Conservation (phyloP, 352 stramenopile species). For the Phytophthora pistaciae region DNA sequence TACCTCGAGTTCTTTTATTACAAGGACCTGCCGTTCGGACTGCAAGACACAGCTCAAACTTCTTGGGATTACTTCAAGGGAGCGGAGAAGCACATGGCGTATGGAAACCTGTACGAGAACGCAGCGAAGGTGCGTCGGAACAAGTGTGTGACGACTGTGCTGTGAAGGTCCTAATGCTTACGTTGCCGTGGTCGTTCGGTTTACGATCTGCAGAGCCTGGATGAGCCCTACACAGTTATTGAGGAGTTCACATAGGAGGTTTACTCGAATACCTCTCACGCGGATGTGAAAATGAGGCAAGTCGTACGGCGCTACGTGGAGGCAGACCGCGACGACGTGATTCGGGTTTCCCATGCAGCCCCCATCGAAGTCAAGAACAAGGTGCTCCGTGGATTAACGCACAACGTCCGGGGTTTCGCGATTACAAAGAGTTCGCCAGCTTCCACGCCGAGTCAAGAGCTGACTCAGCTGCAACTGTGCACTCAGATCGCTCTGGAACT, state of each 20-base stretch:
- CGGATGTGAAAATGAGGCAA: slow-evolving; percentile 33
- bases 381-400: slow-evolving; percentile 28
- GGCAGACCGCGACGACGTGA: slow-evolving; percentile 24
- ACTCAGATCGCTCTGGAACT: slow-evolving; percentile 22
- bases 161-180: not conserved
- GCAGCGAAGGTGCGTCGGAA: slow-evolving; percentile 24
- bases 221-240: slow-evolving; percentile 16
- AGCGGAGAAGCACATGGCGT: slow-evolving; percentile 37
- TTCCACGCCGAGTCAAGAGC: slow-evolving; percentile 10
- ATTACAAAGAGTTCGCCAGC: slow-evolving; percentile 25
- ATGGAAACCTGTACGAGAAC: slow-evolving; percentile 41
- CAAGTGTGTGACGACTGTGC: not conserved
- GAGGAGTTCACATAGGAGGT: slow-evolving; percentile 35
- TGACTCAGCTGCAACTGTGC: slow-evolving; percentile 31
- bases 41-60: slow-evolving; percentile 33
- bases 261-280: slow-evolving; percentile 30
- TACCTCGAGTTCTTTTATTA: slow-evolving; percentile 42
- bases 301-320: slow-evolving; percentile 30
- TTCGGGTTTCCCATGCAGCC: slow-evolving; percentile 29
- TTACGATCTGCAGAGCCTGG: slow-evolving; percentile 9
- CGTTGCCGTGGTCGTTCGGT: not conserved
- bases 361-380: slow-evolving; percentile 34
- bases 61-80: slow-evolving; percentile 53
- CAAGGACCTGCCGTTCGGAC: slow-evolving; percentile 48
- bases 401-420: slow-evolving; percentile 25